Percentiles rank a stretch among this genome's conserved stretches.
Evolutionary conservation across 805 yeast genomes (phyloP).

Genomic region (Metschnikowia koreensis): DNA sequence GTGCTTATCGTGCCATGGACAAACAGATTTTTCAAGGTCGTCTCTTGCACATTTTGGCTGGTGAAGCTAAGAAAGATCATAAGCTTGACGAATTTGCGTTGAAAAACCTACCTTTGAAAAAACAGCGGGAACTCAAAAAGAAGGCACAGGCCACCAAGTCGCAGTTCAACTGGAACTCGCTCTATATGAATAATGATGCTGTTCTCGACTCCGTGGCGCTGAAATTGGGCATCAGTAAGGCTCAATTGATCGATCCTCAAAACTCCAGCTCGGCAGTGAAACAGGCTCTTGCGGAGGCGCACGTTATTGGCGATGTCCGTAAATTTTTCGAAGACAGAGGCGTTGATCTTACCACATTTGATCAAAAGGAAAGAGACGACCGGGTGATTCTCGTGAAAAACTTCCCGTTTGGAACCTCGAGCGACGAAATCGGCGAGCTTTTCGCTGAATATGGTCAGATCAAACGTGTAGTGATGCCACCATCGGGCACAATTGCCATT

Average conservation of each 20-base stretch:
- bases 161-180: conserved; percentile 93
- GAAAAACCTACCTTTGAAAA: conserved; percentile 87
- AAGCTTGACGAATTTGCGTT: conserved; percentile 86
- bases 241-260: conserved; percentile 84
- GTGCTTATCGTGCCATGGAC: conserved; percentile 73
- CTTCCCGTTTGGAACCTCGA: conserved; percentile 83
- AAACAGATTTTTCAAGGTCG: conserved; percentile 94
- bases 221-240: conserved; percentile 77
- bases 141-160: conserved; percentile 81
- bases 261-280: conserved; percentile 87
- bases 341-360: conserved; percentile 75
- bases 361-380: conserved; percentile 70
- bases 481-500: conserved; percentile 93
- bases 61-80: conserved; percentile 76
- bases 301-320: conserved; percentile 88
- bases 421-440: conserved; percentile 76
- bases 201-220: conserved; percentile 86
- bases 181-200: conserved; percentile 88
- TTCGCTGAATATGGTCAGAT: conserved; percentile 79
- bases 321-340: conserved; percentile 82
- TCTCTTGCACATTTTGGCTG: conserved; percentile 84
- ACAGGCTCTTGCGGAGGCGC: conserved; percentile 96
- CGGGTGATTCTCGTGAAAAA: conserved; percentile 80
- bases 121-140: conserved; percentile 80
- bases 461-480: conserved; percentile 85